Base-by-base conservation (phyloP, 202 grass and related monocot genomes). In the Dendrocalamus latiflorus region DNA sequence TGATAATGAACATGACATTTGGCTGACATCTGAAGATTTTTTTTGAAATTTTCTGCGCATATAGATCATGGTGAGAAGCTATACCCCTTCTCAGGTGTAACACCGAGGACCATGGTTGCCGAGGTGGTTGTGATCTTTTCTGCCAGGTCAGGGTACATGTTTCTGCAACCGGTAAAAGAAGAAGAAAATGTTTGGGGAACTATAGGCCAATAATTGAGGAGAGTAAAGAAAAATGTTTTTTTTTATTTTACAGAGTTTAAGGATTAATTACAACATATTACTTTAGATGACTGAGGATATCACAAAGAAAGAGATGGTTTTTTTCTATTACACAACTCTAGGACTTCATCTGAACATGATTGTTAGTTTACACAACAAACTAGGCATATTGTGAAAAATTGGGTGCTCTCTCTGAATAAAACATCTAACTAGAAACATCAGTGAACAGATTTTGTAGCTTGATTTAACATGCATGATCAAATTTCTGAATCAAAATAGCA, bases 131-230 rank as follows among this genome's bases (percentile, higher is more conserved):
- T n/a, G 64, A 9, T 65, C 83, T 73, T 72, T 67, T 73, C 75
- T 20, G 75, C 30, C 44, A 86, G 12, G 6, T 72, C 83, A 72
- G 65, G 74, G 75, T 79, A 64, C 75, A 71, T 79, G 16, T 72
- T 85, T 47, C 83, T 78, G 63, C 74, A 17, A 6, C 83, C 15
- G 20, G 13, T 22, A 78, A 39, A 63, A 55, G 44, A 16, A 44
- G 65, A 22, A 41, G 36, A 4, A 15, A 24, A 68, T 15, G 38
- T 21, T 44, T 68, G n/a, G 14, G 39, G 15, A 68, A 5, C 38
- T 24, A 24, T 44, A 68, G 39, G 10, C 20, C 39, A 68, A 68
- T 9, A 67, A 13, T 13, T 42, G 34, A 67, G 9, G 51, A 9
- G 7, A 55, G 18, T 21, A 36, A 42, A 67, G 12, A 12, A n/a